phyloP scores from a whole-genome alignment of 768 basidiomycete genomes.

The Auriscalpium orientale region DNA sequence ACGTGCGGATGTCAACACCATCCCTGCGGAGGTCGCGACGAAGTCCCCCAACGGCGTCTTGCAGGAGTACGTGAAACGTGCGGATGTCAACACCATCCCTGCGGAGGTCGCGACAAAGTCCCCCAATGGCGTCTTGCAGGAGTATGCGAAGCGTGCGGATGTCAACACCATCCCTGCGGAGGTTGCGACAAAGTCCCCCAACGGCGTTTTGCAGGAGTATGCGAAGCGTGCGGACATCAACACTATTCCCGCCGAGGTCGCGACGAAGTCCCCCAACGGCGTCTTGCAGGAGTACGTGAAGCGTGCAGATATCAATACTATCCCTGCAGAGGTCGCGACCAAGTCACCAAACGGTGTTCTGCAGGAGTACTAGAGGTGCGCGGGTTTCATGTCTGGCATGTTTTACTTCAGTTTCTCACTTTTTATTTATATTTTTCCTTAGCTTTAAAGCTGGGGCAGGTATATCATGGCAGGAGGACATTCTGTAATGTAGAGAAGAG shows the following conservation, averaged over 20 bases:
- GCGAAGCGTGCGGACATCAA: neutral
- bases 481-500: no score
- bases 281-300: constrained; percentile 6
- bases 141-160: constrained; percentile 19
- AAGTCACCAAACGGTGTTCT: constrained; percentile 13
- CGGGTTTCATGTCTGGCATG: neutral
- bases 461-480: no score
- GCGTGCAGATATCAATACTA: neutral
- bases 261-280: constrained; percentile 17
- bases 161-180: constrained; percentile 22
- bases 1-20: constrained; percentile 17
- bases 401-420: neutral
- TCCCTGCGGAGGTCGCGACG: constrained; percentile 25
- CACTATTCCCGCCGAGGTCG: constrained; percentile 22
- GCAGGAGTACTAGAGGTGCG: no score
- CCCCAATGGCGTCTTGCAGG: constrained; percentile 24
- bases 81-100: constrained; percentile 21
- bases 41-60: constrained; percentile 25
- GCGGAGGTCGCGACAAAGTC: constrained; percentile 30
- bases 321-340: constrained; percentile 7
- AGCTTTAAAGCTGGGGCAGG: neutral
- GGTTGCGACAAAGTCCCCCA: constrained; percentile 13
- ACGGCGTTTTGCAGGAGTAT: constrained; percentile 7
- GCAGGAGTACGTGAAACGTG: constrained; percentile 15
- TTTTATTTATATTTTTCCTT: neutral